These are phyloP conservation scores for Diatrype stigma DNA, from an alignment of 2,329 filamentous ascomycete genomes.

Conservation along the genomic window DNA sequence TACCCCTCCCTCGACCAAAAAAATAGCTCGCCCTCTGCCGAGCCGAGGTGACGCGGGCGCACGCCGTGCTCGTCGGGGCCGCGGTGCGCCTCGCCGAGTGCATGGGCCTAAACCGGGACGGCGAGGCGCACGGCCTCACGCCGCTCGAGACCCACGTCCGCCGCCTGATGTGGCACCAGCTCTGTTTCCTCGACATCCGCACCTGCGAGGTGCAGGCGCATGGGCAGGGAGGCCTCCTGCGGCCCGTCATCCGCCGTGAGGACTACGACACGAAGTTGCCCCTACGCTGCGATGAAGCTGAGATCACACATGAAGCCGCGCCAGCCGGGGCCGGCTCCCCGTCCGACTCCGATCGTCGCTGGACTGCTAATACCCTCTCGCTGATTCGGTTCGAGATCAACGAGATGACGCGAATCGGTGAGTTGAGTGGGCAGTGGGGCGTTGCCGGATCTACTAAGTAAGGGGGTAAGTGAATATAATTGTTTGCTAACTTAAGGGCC, in stretches of 20 bases:
- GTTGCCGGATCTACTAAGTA: no score
- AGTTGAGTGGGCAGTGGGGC: no score
- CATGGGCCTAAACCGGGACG: slow-evolving; percentile 72
- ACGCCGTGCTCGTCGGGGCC: slow-evolving; percentile 68
- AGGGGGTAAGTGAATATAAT: no score
- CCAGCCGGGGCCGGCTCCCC: no score
- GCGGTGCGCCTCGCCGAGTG: slow-evolving; percentile 72
- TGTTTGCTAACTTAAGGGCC: neutral
- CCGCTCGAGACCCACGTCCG: slow-evolving; percentile 68
- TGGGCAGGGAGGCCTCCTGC: no score
- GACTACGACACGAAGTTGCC: slow-evolving; percentile 73
- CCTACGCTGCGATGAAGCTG: slow-evolving; percentile 64
- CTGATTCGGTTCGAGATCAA: slow-evolving; percentile 69
- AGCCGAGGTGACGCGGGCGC: slow-evolving; percentile 66
- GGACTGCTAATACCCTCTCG: slow-evolving; percentile 65
- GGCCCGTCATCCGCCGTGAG: slow-evolving; percentile 65
- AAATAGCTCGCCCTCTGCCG: slow-evolving; percentile 68
- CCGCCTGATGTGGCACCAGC: slow-evolving; percentile 71
- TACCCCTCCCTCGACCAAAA: no score
- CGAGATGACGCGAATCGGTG: slow-evolving; percentile 61
- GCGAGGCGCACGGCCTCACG: slow-evolving; percentile 59
- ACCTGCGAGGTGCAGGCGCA: slow-evolving; percentile 74
- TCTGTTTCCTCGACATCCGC: slow-evolving; percentile 71
- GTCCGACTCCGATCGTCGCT: slow-evolving; percentile 49
- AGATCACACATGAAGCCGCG: slow-evolving; percentile 44